A percentile compares a stretch with the other conserved stretches of the same genome.
Evolutionary conservation across 164 flowering plant species (phyloP).

Genomic region (Vitis vinifera): DNA sequence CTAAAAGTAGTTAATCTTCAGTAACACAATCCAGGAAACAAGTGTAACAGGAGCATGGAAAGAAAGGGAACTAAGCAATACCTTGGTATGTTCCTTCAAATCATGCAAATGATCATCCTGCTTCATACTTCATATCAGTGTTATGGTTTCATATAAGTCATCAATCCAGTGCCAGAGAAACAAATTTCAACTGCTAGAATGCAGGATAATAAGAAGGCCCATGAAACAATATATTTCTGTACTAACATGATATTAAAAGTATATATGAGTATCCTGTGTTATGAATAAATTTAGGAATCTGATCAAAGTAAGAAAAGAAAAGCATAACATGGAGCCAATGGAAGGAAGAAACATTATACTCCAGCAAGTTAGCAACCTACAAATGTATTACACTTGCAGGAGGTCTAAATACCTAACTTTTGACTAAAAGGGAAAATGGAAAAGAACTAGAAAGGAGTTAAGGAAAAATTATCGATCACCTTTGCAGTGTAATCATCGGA

Average conservation of each 20-base stretch:
- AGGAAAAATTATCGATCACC: slow-evolving; percentile 25
- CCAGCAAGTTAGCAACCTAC: too few species aligned
- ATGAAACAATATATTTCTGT: too few species aligned
- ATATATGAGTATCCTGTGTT: too few species aligned
- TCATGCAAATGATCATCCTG: slow-evolving; percentile 82
- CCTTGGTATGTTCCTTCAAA: slow-evolving; percentile 83
- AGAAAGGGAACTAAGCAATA: slow-evolving; percentile 18
- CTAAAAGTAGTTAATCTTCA: background rate
- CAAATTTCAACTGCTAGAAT: background rate
- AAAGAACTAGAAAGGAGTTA: background rate
- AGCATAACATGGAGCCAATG: too few species aligned
- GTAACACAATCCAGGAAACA: too few species aligned
- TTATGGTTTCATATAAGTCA: background rate
- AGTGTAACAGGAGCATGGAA: background rate
- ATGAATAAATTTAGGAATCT: too few species aligned
- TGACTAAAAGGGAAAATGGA: background rate
- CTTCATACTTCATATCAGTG: slow-evolving; percentile 91
- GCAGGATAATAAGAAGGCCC: background rate
- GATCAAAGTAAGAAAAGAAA: too few species aligned
- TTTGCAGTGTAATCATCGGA: slow-evolving; percentile 74
- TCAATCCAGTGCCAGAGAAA: background rate
- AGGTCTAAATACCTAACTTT: too few species aligned
- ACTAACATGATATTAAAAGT: too few species aligned
- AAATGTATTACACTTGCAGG: too few species aligned
- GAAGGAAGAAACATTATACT: too few species aligned